Conservation (phyloP, 768 basidiomycete species). For the Amanita jacksonii region DNA sequence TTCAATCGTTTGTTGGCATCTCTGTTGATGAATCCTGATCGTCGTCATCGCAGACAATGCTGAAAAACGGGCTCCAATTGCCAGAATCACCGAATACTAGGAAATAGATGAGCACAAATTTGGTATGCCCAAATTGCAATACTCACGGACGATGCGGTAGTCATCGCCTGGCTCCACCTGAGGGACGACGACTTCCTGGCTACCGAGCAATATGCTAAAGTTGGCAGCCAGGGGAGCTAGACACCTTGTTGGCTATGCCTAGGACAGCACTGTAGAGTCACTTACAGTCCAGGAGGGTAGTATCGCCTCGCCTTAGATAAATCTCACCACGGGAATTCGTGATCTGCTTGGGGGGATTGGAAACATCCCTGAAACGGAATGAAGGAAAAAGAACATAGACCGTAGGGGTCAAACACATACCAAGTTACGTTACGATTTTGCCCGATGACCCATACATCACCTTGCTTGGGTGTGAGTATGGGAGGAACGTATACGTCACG, state of each 20-base stretch:
- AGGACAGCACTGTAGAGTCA: neutral
- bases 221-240: conserved; percentile 12
- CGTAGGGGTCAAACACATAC: conserved; percentile 13
- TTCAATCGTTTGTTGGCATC: no score
- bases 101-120: no score
- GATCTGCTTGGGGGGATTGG: conserved; percentile 21
- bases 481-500: conserved; percentile 31
- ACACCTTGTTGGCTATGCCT: neutral
- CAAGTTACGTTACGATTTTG: conserved; percentile 26
- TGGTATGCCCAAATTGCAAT: no score
- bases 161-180: conserved; percentile 10
- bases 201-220: conserved; percentile 14
- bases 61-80: conserved; percentile 16
- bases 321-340: conserved; percentile 25
- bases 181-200: conserved; percentile 13
- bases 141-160: conserved; percentile 17
- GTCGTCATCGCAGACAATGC: conserved; percentile 5
- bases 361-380: conserved; percentile 15
- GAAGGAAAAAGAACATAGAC: neutral
- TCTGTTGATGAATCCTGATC: no score
- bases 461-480: conserved; percentile 20
- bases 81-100: conserved; percentile 36
- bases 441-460: conserved; percentile 26
- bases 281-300: conserved; percentile 11
- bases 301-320: conserved; percentile 18